phyloP scores from a whole-genome alignment of 768 basidiomycete genomes.

The Pleurotus sapidus region DNA sequence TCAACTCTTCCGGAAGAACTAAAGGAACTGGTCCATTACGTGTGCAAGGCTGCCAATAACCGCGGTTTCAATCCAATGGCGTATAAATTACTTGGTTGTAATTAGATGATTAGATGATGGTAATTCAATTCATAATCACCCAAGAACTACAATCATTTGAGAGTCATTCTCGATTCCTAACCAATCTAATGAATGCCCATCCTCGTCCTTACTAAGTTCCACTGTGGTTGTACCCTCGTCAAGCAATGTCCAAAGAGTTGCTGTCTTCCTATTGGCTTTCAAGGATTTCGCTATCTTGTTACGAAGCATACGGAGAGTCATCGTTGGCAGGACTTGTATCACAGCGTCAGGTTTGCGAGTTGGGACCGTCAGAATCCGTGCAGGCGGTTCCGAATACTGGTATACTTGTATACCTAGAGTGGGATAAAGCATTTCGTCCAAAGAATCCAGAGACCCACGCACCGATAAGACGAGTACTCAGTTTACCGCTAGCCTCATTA shows the following conservation, averaged over 20 bases:
- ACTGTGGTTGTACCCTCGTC: slow-evolving; percentile 39
- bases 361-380: too few species aligned
- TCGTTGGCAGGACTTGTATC: slow-evolving; percentile 63
- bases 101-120: too few species aligned
- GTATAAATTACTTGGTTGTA: too few species aligned
- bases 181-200: slow-evolving; percentile 61
- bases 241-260: slow-evolving; percentile 54
- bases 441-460: slow-evolving; percentile 15
- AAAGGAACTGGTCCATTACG: background rate
- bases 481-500: slow-evolving; percentile 40
- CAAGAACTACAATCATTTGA: slow-evolving; percentile 16
- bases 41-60: too few species aligned
- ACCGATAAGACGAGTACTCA: slow-evolving; percentile 65
- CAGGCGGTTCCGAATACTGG: slow-evolving; percentile 14
- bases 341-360: background rate
- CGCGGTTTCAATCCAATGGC: too few species aligned
- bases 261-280: slow-evolving; percentile 16
- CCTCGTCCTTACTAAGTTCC: slow-evolving; percentile 43
- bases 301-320: slow-evolving; percentile 64
- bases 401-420: slow-evolving; percentile 20
- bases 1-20: background rate
- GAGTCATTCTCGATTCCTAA: slow-evolving; percentile 62
- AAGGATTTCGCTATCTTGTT: slow-evolving; percentile 57
- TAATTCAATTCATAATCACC: too few species aligned
- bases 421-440: background rate